Base-by-base conservation (phyloP, 148 eudicot species). In the Pharnaceum exiguum region DNA sequence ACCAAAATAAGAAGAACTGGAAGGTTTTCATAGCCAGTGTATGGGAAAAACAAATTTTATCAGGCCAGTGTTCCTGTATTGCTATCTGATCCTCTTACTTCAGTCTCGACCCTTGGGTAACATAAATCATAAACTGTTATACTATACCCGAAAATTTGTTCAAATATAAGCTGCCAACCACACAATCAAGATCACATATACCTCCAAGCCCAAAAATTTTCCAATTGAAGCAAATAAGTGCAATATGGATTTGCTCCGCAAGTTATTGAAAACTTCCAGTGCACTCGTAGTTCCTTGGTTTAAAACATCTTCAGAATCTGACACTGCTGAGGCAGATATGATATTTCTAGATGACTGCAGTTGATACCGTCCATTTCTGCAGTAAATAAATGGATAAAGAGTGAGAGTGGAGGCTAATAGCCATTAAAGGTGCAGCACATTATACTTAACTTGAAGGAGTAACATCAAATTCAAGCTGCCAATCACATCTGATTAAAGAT, bases 181-280 rank as follows among this genome's bases (percentile, higher is more conserved):
- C 21, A 62, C 31, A 47, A 44, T 44, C 42, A 22, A 36, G 35
- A 25, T n/a, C 26, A 44, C 12, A 58, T 48, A 52, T 81, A 94
- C 99, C 99, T 89, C 73, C 50, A 94, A 87, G 31, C 96, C 96
- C 62, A 94, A 75, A 66, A 82, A 89, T 67, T 79, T 89, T 59
- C 95, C 95, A 70, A 94, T 82, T 27, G 87, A 80, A 61, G 96
- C 89, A 78, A 86, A 89, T 59, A 89, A 73, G 68, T 89, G 95
- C 69, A 94, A 69, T 63, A 89, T 75, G 55, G 89, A 80, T 72
- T 70, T 89, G 72, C 78, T 83, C 71, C 96, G 80, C 82, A 94
- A 74, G 79, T 62, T 82, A 37, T 68, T 57, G 65, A 94, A 89
- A 24, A 80, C 88, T 59, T 89, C 88, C 51, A 80, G 80, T 53